These are phyloP conservation scores for Nidularia pulvinata DNA, from an alignment of 768 basidiomycete species.

Conservation along the genomic window DNA sequence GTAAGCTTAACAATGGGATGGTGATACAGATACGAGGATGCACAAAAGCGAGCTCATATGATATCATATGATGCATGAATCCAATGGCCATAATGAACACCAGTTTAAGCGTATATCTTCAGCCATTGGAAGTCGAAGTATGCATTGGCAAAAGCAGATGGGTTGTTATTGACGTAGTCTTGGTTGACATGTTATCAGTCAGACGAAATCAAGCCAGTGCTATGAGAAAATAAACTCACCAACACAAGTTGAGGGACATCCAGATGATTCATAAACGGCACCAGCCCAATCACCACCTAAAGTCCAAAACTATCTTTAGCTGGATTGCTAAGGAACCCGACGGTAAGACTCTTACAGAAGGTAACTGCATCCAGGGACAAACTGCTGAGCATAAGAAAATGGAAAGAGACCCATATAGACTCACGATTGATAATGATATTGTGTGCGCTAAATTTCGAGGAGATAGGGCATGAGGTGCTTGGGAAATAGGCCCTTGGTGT, in stretches of 20 bases:
- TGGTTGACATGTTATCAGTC: background rate
- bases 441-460: constrained; percentile 49
- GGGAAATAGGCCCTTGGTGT: constrained; percentile 64
- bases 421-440: constrained; percentile 65
- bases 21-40: too few relatives aligned
- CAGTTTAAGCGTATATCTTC: constrained; percentile 27
- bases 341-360: constrained; percentile 46
- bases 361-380: constrained; percentile 34
- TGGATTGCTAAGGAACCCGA: background rate
- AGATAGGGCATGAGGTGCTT: constrained; percentile 54
- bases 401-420: constrained; percentile 8
- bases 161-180: constrained; percentile 71
- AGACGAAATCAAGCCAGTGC: too few relatives aligned
- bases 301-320: background rate
- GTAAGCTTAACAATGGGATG: too few relatives aligned
- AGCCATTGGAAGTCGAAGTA: constrained; percentile 73
- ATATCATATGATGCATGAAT: too few relatives aligned
- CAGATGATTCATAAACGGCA: constrained; percentile 37
- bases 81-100: too few relatives aligned
- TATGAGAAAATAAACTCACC: constrained; percentile 31
- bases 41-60: too few relatives aligned
- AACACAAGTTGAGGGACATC: constrained; percentile 53
- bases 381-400: background rate
- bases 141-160: constrained; percentile 62
- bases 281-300: constrained; percentile 65